Conservation (phyloP, 139 green algal genomes). For the Volvox reticuliferus region DNA sequence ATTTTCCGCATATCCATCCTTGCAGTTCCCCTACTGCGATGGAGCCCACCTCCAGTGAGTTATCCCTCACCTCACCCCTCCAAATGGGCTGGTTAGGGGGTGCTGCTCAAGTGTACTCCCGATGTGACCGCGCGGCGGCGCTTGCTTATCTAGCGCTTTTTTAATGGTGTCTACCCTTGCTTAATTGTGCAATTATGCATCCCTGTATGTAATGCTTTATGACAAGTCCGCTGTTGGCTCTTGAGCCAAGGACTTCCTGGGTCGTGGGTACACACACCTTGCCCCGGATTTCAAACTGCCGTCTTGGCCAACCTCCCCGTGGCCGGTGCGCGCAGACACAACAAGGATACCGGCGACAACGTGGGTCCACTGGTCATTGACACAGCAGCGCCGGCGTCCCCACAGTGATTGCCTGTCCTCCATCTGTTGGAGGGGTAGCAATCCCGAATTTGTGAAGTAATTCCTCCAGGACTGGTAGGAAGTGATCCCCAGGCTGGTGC, state of each 20-base stretch:
- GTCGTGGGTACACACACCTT: background rate
- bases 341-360: conserved; percentile 48
- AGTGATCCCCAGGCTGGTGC: too few species aligned
- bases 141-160: too few species aligned
- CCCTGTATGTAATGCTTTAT: too few species aligned
- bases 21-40: conserved; percentile 43
- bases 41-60: conserved; percentile 44
- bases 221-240: background rate
- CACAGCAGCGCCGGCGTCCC: background rate
- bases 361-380: conserved; percentile 45
- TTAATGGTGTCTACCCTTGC: too few species aligned
- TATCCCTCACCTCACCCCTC: background rate
- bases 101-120: too few species aligned
- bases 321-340: conserved; percentile 3
- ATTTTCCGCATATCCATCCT: background rate
- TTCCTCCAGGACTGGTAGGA: too few species aligned
- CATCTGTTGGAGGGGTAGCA: too few species aligned
- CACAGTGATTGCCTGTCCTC: background rate
- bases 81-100: too few species aligned
- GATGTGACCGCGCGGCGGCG: too few species aligned
- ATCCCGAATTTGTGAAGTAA: too few species aligned
- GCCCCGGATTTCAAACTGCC: background rate
- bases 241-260: background rate
- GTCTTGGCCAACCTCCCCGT: too few species aligned
- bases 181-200: too few species aligned